phyloP scores from a whole-genome alignment of 2,329 filamentous ascomycete genomes.

The Beauveria rudraprayagi region DNA sequence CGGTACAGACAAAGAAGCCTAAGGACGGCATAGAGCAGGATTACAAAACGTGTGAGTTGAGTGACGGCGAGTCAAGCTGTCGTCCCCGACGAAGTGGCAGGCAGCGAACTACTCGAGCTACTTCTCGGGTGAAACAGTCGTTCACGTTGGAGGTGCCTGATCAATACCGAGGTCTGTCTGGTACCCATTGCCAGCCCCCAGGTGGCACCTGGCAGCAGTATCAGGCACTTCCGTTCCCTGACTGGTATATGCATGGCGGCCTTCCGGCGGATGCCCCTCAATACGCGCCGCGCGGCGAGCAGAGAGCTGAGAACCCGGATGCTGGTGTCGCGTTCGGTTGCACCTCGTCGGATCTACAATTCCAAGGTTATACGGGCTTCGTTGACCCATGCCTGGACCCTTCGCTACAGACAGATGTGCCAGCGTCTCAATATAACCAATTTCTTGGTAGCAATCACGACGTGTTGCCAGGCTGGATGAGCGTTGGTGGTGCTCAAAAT shows the following conservation, averaged over 20 bases:
- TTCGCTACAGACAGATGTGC: neutral
- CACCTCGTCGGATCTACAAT: neutral
- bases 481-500: neutral
- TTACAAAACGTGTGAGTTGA: slow-evolving; percentile 33
- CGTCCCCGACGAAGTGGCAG: neutral
- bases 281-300: neutral
- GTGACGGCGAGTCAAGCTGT: slow-evolving; percentile 21
- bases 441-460: neutral
- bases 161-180: neutral
- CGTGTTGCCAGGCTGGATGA: neutral
- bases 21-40: slow-evolving; percentile 49
- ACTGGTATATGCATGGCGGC: neutral
- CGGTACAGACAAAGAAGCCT: slow-evolving; percentile 24
- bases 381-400: slow-evolving; percentile 3
- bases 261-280: neutral
- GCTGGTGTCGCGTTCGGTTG: neutral
- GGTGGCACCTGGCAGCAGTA: neutral
- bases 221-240: neutral
- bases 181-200: neutral
- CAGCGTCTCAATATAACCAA: neutral
- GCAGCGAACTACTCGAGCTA: neutral
- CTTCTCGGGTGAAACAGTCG: neutral
- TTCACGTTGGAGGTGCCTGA: neutral
- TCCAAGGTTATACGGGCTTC: neutral
- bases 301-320: neutral